Conservation (phyloP, 805 yeast species). For the Lachancea quebecensis region DNA sequence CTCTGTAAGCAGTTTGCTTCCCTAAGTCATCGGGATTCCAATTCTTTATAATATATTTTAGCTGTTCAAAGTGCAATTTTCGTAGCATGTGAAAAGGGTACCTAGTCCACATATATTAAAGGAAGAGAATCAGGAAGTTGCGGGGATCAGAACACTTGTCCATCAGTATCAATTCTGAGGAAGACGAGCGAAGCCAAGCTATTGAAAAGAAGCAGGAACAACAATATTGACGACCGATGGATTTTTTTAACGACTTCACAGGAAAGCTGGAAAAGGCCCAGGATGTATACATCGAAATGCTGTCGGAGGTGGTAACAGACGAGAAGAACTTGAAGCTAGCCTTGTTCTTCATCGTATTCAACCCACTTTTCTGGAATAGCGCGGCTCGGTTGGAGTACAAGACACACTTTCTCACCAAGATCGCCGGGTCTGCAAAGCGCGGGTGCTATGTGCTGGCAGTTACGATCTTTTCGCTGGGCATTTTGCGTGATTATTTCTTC, state of each 20-base stretch:
- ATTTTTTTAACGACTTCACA: background rate
- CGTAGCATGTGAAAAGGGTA: background rate
- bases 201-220: background rate
- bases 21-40: background rate
- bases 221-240: background rate
- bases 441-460: conserved; percentile 86
- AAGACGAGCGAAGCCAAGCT: background rate
- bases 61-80: too few species aligned
- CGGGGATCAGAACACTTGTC: too few species aligned
- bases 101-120: background rate
- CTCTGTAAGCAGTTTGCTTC: background rate
- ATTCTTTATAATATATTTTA: background rate
- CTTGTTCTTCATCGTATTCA: conserved; percentile 68
- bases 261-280: conserved; percentile 5
- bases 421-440: conserved; percentile 55
- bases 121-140: background rate
- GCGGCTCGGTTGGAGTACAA: conserved; percentile 84
- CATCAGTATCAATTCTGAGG: background rate
- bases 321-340: conserved; percentile 36
- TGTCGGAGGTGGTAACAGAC: conserved; percentile 14
- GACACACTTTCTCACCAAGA: conserved; percentile 66
- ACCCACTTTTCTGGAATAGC: conserved; percentile 93
- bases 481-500: conserved; percentile 69
- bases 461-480: conserved; percentile 79
- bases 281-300: conserved; percentile 9